Percentiles rank a stretch among this genome's conserved stretches.
Evolutionary conservation across 140 eudicot species (phyloP).

Genomic region (Erigeron philadelphicus): DNA sequence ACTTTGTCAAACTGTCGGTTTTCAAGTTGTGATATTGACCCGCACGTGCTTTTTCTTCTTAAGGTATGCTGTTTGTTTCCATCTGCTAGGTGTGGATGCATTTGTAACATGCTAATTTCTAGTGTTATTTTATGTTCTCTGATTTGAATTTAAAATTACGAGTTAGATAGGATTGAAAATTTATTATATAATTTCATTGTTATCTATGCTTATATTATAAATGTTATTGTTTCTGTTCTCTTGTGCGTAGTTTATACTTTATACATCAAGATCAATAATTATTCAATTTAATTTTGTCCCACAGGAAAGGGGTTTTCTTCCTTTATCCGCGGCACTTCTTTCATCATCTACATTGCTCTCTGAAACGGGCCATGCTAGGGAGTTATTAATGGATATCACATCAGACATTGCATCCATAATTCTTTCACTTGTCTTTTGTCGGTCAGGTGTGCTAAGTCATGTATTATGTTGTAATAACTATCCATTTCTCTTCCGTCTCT

Average conservation of each 20-base stretch:
- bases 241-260: constrained; percentile 4
- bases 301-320: constrained; percentile 97
- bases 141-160: neutral
- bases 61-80: constrained; percentile 45
- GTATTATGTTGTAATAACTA: neutral
- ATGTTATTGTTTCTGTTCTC: constrained; percentile 9
- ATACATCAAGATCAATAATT: constrained; percentile 19
- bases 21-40: constrained; percentile 59
- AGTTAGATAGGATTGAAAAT: neutral
- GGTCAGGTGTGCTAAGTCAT: constrained; percentile 21
- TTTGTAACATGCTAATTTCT: neutral
- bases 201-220: too few species aligned
- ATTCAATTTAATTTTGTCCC: neutral
- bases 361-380: constrained; percentile 50
- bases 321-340: constrained; percentile 82
- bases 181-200: neutral
- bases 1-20: constrained; percentile 59
- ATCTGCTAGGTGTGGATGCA: constrained; percentile 6
- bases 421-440: constrained; percentile 72
- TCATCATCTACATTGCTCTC: constrained; percentile 59
- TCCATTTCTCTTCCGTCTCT: neutral
- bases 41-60: constrained; percentile 72
- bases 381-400: constrained; percentile 61
- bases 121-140: constrained; percentile 7
- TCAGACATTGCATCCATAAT: constrained; percentile 60